Base-by-base conservation (phyloP, 176 grass and related monocot species). In the Urochloa ruziziensis region DNA sequence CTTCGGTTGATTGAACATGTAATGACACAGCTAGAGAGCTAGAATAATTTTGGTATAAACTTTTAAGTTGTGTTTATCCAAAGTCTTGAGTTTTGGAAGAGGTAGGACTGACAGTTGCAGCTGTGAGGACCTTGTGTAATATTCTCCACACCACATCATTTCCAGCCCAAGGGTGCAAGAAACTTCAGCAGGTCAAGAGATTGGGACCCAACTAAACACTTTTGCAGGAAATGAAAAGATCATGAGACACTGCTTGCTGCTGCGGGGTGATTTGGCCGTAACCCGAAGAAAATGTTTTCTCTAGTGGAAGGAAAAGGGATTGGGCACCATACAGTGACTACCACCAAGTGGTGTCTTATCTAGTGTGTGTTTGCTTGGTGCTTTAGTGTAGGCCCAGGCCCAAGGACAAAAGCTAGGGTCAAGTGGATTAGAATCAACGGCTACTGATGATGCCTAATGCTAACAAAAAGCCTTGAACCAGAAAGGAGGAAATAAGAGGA, bases 391-490 rank as follows among this genome's bases (percentile, higher is more conserved):
- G 80, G 85, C 69, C 61, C 81, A 73, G 19, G 64, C 47, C 47
- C 65, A 77, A 71, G 54, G 83, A 68, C 80, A 69, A 87, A 91
- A 75, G 80, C 28, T 61, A 63, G 59, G 60, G 71, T 62, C 80
- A 87, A 87, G 89, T 87, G 81, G 85, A 84, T 84, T 91, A 84
- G 79, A 62, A 90, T 86, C 79, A 78, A 83, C 46, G 47, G 58
- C n/a, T 60, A 83, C 64, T 59, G 72, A 56, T 40, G 34, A 36
- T 82, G 73, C 57, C 79, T 78, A 58, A 77, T 77, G 77, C 82
- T 80, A 89, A 81, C 77, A 89, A 85, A 75, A 89, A 89, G 77
- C 63, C 82, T 81, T 81, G 70, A 89, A 63, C 62, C 19, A 39
- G 68, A 43, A 89, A 44, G n/a, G 48, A 19, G 67, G 52, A 68